A percentile compares a stretch with the other conserved stretches of the same genome.
These are phyloP conservation scores for Fusarium concolor DNA, from an alignment of 2,329 filamentous ascomycete genomes.

Conservation along the genomic window DNA sequence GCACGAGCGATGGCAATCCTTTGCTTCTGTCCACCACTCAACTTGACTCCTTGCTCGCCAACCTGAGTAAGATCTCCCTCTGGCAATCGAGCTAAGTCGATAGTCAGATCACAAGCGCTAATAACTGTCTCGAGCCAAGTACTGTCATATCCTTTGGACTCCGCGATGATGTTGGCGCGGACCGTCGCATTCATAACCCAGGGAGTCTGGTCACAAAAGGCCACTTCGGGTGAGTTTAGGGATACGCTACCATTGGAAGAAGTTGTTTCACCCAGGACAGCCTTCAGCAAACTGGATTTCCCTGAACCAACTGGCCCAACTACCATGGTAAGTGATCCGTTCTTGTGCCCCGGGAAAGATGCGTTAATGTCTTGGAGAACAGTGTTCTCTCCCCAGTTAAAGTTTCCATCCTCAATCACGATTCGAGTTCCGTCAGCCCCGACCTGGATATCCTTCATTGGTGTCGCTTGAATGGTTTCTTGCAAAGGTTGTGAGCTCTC, in stretches of 20 bases:
- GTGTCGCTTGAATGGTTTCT: conserved; percentile 23
- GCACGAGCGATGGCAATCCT: conserved; percentile 51
- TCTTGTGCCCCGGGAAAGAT: conserved; percentile 28
- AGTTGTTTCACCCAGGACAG: conserved; percentile 47
- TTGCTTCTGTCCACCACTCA: conserved; percentile 53
- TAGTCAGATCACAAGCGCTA: conserved; percentile 50
- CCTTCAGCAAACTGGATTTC: conserved; percentile 50
- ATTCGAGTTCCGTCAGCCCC: conserved; percentile 17
- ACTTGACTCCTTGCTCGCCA: conserved; percentile 50
- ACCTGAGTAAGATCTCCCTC: conserved; percentile 44
- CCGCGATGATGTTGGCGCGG: conserved; percentile 51
- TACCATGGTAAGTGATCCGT: conserved; percentile 47
- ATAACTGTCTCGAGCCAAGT: conserved; percentile 50
- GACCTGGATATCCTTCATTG: neutral
- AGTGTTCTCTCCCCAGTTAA: conserved; percentile 46
- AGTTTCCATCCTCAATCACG: conserved; percentile 41
- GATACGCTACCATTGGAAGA: conserved; percentile 39
- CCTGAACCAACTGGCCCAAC: conserved; percentile 50
- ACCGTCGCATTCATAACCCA: conserved; percentile 53
- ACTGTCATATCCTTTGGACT: conserved; percentile 46
- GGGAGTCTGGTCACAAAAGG: conserved; percentile 49
- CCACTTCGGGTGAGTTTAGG: conserved; percentile 40
- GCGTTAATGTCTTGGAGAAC: conserved; percentile 44
- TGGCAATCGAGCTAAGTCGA: conserved; percentile 45
- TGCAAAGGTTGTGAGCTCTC: neutral